Conservation (phyloP, 129 eudicot species). For the Centaurea solstitialis region DNA sequence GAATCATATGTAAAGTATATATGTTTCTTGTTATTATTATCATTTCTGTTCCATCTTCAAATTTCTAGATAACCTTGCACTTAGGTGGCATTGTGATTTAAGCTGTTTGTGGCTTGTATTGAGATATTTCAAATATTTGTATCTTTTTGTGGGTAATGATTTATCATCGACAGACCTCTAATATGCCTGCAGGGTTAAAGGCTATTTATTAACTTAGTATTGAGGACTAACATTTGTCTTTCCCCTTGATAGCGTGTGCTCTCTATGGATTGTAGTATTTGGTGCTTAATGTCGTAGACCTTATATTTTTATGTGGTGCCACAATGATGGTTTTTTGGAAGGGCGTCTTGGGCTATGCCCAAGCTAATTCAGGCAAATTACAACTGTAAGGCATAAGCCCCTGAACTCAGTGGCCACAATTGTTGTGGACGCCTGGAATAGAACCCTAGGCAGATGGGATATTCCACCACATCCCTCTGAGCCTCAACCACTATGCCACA, state of each 20-base stretch:
- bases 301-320: neutral
- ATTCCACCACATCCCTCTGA: too few relatives aligned
- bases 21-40: too few relatives aligned
- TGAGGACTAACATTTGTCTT: neutral
- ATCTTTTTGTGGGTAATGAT: neutral
- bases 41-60: neutral
- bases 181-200: conserved; percentile 15
- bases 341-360: too few relatives aligned
- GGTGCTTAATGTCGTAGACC: conserved; percentile 6
- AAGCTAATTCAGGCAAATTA: too few relatives aligned
- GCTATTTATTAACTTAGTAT: neutral
- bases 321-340: neutral
- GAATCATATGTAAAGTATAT: too few relatives aligned
- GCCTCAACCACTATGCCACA: too few relatives aligned
- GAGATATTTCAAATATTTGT: neutral
- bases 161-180: neutral
- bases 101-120: neutral
- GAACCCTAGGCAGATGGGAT: too few relatives aligned
- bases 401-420: neutral
- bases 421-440: too few relatives aligned
- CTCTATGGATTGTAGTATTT: conserved; percentile 11
- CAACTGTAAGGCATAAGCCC: too few relatives aligned
- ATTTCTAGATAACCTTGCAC: neutral
- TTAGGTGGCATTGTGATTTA: neutral
- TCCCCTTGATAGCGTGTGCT: neutral